Base-by-base conservation (phyloP, 225 moss, liverwort and hornwort genomes). In the Climacium dendroides region DNA sequence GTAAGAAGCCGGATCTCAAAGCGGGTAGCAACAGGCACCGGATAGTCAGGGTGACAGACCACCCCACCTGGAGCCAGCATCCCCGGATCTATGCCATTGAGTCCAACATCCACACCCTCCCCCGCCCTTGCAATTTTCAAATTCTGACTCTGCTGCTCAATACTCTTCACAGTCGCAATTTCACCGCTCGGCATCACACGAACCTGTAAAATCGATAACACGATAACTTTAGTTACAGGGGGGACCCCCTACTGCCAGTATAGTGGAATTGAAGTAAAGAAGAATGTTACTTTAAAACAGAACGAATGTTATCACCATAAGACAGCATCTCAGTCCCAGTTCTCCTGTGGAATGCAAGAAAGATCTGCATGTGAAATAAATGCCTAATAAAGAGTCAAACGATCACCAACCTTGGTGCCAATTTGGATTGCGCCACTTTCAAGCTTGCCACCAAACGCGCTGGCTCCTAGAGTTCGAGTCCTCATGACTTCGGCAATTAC, bases 101-200 rank as follows among this genome's bases (percentile, higher is more conserved):
- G 90, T n/a, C 98, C 98, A 82, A 97, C 93, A 93, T 99, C 98
- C 62, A 99, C 93, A 86, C 95, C 95, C 73, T 97, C 97, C 90
- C 98, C 98, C 71, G 98, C 98, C 77, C 93, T 87, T 47, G 95
- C 96, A 78, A 93, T 85, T 82, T 80, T 89, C 85, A 96, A 82
- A 7, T 91, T 89, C 83, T 92, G 87, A 69, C 94, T 91, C 62
- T 97, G 95, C 76, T 92, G 95, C 89, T 99, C 98, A 67, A 99
- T 91, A 73, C 78, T 82, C 91, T 96, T 99, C 47, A 99, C 92
- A 50, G 90, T 94, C 30, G 97, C 96, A 77, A 93, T 83, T 89
- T 93, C 87, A 87, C 96, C 95, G 28, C 88, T 90, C 11, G 98
- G 98, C 98, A 99, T 95, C 78, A 99, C 96, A 76, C 96, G 93